A percentile compares a stretch with the other conserved stretches of the same genome.
These are phyloP conservation scores for Puccinia hordei DNA, from an alignment of 1,284 basidiomycete species.

Conservation along the genomic window DNA sequence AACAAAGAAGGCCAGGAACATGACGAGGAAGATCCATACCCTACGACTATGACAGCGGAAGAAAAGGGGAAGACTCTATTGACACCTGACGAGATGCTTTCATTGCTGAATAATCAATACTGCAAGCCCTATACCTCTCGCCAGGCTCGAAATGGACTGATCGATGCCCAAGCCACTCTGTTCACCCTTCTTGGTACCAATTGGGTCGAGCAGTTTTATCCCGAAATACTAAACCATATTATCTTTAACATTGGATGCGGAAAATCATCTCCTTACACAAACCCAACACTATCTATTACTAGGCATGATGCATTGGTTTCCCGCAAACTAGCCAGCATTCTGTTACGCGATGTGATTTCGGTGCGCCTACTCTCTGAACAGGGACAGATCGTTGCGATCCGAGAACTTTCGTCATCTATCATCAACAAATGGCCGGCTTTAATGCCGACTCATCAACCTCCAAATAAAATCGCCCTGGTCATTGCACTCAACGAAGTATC, in stretches of 20 bases:
- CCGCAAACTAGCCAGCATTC: constrained; percentile 72
- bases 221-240: constrained; percentile 75
- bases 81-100: constrained; percentile 77
- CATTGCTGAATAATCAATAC: constrained; percentile 74
- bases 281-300: constrained; percentile 50
- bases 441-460: constrained; percentile 78
- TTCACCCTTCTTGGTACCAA: constrained; percentile 72
- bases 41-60: constrained; percentile 62
- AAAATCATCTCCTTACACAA: constrained; percentile 54
- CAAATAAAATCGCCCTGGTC: constrained; percentile 71
- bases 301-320: constrained; percentile 69
- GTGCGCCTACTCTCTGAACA: constrained; percentile 86
- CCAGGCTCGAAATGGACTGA: constrained; percentile 76
- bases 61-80: constrained; percentile 74
- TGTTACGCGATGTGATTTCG: constrained; percentile 83
- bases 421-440: constrained; percentile 88
- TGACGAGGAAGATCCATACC: constrained; percentile 65
- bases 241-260: constrained; percentile 65
- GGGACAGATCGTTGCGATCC: constrained; percentile 85
- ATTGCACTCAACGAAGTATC: constrained; percentile 81
- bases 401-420: constrained; percentile 77
- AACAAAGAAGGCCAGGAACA: constrained; percentile 66
- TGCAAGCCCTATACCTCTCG: constrained; percentile 69
- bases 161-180: constrained; percentile 83
- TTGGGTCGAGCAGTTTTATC: constrained; percentile 83